Conservation (phyloP, 2,329 filamentous ascomycete genomes). For the Hymenotorrendiella dingleyae region DNA sequence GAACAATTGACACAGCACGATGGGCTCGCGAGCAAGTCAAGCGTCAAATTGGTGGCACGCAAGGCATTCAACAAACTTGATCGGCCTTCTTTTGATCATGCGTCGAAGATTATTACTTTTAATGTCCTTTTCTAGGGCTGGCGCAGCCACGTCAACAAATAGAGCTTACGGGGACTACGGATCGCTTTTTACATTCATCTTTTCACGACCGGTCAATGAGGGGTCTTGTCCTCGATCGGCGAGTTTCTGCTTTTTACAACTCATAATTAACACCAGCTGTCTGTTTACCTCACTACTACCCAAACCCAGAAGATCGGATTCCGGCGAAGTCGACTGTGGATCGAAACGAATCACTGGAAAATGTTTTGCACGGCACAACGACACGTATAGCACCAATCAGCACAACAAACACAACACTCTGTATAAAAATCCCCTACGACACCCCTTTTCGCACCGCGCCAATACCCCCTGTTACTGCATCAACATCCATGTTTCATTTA, state of each 20-base stretch:
- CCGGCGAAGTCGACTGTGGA: constrained; percentile 26
- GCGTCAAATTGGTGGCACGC: constrained; percentile 63
- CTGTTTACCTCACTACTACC: constrained; percentile 8
- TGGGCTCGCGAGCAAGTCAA: constrained; percentile 98
- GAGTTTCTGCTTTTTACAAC: constrained; percentile 21
- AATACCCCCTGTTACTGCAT: constrained; percentile 18
- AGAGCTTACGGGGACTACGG: constrained; percentile 18
- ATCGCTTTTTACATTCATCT: constrained; percentile 16
- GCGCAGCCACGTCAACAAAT: constrained; percentile 20
- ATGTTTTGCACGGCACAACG: constrained; percentile 16
- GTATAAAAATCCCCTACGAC: constrained; percentile 18
- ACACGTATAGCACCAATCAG: constrained; percentile 15
- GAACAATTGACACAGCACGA: constrained; percentile 89
- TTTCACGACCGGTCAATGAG: constrained; percentile 26
- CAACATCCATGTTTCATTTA: constrained; percentile 23
- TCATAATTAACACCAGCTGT: constrained; percentile 15
- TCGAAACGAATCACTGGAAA: constrained; percentile 14
- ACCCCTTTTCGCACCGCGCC: constrained; percentile 14
- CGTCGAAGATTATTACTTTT: constrained; percentile 22
- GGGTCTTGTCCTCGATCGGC: constrained; percentile 32
- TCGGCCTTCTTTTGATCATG: constrained; percentile 6
- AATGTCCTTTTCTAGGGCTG: constrained; percentile 21
- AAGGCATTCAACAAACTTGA: constrained; percentile 31
- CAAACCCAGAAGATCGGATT: constrained; percentile 16
- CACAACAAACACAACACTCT: constrained; percentile 10